Conservation (phyloP, 225 moss, liverwort and hornwort genomes). For the Bryoerythrophyllum caledonicum region DNA sequence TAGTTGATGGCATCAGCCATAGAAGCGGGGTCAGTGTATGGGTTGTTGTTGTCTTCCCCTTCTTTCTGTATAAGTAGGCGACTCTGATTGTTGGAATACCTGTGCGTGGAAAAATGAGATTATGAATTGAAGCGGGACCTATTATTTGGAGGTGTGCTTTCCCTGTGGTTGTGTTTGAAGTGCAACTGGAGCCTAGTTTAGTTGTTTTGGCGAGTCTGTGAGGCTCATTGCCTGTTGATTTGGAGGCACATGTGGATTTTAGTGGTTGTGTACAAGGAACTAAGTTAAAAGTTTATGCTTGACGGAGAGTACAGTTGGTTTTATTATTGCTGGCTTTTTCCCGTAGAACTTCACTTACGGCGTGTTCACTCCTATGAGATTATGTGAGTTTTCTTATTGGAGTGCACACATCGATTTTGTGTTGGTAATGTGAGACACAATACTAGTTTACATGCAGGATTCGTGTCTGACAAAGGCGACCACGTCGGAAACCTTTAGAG, state of each 20-base stretch:
- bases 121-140: constrained; percentile 4
- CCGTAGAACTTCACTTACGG: background rate
- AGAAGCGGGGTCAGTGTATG: background rate
- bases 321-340: background rate
- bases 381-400: too few species aligned
- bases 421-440: background rate
- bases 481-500: too few species aligned
- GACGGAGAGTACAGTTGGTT: background rate
- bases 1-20: background rate
- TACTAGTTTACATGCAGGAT: background rate
- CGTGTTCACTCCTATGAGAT: background rate
- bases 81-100: background rate
- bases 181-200: background rate
- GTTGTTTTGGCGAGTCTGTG: background rate
- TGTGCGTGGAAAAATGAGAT: background rate
- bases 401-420: too few species aligned
- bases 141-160: background rate
- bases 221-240: too few species aligned
- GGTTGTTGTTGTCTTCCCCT: background rate
- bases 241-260: background rate
- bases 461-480: too few species aligned
- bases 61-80: background rate
- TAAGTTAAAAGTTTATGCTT: too few species aligned
- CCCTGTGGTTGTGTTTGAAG: background rate
- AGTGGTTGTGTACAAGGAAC: background rate